Evolutionary conservation across 257 asterid genomes (phyloP).

Genomic region (Gentiana macrophylla): DNA sequence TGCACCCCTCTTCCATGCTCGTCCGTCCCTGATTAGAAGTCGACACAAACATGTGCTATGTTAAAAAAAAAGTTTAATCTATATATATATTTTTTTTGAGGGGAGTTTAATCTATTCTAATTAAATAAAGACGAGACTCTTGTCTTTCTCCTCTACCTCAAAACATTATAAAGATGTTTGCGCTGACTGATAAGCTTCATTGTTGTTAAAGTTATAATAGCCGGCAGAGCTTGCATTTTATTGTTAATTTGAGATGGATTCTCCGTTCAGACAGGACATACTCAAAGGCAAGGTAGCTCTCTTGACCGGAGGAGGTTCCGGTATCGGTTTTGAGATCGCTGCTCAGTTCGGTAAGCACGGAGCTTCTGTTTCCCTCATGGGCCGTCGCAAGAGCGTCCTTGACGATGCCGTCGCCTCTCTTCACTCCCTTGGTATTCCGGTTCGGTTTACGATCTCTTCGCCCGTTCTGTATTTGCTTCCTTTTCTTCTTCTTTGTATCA

Average conservation of each 20-base stretch:
- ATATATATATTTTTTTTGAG: too few species aligned
- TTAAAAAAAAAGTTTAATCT: too few species aligned
- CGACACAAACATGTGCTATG: too few species aligned
- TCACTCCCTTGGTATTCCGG: conserved; percentile 55
- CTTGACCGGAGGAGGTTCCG: conserved; percentile 83
- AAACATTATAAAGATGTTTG: too few species aligned
- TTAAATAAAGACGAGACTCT: too few species aligned
- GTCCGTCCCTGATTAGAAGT: too few species aligned
- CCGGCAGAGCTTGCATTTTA: too few species aligned
- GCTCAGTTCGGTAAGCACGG: conserved; percentile 77
- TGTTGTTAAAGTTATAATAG: too few species aligned
- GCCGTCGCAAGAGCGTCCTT: conserved; percentile 61
- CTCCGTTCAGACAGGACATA: conserved; percentile 50
- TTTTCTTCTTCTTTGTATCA: neutral
- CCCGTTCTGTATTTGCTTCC: neutral
- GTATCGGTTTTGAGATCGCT: conserved; percentile 73
- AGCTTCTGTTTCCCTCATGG: conserved; percentile 78
- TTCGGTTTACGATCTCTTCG: neutral
- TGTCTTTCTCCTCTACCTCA: too few species aligned
- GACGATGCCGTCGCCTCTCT: conserved; percentile 62
- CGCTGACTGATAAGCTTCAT: too few species aligned
- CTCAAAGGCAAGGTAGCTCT: conserved; percentile 67
- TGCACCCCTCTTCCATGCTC: too few species aligned
- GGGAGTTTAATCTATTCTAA: too few species aligned
- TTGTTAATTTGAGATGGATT: conserved; percentile 30